A percentile compares a stretch with the other conserved stretches of the same genome.
These are phyloP conservation scores for Porcisia deanei DNA, from an alignment of 208 protist genomes.

Conservation along the genomic window DNA sequence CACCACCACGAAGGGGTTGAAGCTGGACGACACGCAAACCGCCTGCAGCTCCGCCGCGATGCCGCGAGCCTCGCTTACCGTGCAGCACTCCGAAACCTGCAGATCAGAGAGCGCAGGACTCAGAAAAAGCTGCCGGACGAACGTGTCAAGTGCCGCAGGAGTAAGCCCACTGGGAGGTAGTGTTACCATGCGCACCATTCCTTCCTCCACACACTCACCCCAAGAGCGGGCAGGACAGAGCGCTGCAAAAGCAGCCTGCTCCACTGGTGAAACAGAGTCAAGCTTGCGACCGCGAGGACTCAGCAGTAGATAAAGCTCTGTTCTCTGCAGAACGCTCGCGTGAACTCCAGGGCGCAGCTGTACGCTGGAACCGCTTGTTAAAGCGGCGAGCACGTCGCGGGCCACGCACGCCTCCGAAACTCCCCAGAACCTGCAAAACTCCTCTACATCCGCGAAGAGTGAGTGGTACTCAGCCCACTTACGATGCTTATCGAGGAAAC, in stretches of 20 bases:
- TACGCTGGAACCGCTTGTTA: constrained; percentile 32
- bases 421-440: constrained; percentile 20
- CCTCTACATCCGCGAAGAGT: constrained; percentile 30
- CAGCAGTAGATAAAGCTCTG: constrained; percentile 25
- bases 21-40: constrained; percentile 14
- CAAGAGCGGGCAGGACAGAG: constrained; percentile 4
- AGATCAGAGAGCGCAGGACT: constrained; percentile 21
- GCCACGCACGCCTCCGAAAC: constrained; percentile 33
- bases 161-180: constrained; percentile 4
- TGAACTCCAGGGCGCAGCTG: constrained; percentile 67
- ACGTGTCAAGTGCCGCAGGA: constrained; percentile 7
- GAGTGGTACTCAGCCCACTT: constrained; percentile 22
- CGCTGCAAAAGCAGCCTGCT: constrained; percentile 27
- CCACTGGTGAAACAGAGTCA: constrained; percentile 13
- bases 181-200: constrained; percentile 17
- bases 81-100: constrained; percentile 7
- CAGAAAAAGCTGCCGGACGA: constrained; percentile 28
- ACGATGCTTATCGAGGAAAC: constrained; percentile 28
- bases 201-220: constrained; percentile 12
- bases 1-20: constrained; percentile 74
- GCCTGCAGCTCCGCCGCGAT: constrained; percentile 10
- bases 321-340: constrained; percentile 53
- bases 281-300: constrained; percentile 9
- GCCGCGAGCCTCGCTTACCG: neutral
- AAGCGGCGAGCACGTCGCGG: constrained; percentile 25